These are phyloP conservation scores for Meyerozyma smithsonii DNA, from an alignment of 1,139 yeast genomes.

Conservation along the genomic window DNA sequence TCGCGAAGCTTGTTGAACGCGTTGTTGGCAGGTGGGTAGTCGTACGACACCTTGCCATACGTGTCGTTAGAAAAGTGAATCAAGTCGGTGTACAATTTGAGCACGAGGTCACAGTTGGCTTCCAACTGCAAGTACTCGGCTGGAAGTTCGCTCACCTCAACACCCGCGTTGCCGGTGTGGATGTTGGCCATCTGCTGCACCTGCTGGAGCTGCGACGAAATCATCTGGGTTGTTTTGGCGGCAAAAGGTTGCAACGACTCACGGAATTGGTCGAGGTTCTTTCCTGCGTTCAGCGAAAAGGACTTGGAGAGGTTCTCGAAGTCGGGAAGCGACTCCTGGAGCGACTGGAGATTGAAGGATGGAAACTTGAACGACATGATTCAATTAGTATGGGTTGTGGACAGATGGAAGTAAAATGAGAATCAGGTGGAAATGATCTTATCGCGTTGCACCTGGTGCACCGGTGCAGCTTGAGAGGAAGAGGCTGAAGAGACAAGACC, in stretches of 20 bases:
- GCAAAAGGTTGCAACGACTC: constrained; percentile 43
- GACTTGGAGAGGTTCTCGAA: constrained; percentile 32
- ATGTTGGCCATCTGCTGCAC: constrained; percentile 38
- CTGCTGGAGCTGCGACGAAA: constrained; percentile 37
- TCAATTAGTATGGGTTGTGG: too few relatives aligned
- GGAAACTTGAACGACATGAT: constrained; percentile 53
- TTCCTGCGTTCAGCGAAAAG: constrained; percentile 36
- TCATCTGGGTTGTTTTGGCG: constrained; percentile 34
- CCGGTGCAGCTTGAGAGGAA: not conserved
- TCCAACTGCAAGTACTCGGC: constrained; percentile 66
- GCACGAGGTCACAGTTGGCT: constrained; percentile 57
- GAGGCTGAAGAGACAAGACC: not conserved
- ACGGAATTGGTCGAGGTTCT: constrained; percentile 36
- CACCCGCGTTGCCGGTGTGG: constrained; percentile 18
- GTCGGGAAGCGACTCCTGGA: constrained; percentile 43
- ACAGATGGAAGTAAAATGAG: not conserved
- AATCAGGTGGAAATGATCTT: not conserved
- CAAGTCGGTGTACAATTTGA: constrained; percentile 55
- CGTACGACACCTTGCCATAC: constrained; percentile 63
- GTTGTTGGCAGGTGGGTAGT: constrained; percentile 66
- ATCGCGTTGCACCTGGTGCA: not conserved
- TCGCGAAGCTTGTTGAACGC: constrained; percentile 44
- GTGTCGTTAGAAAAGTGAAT: constrained; percentile 55
- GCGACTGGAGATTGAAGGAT: constrained; percentile 39
- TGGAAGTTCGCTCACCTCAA: constrained; percentile 62